Percentiles rank a stretch among this genome's conserved stretches.
Evolutionary conservation across 305 asterid species (phyloP).

Genomic region (Fraxinus floribunda): DNA sequence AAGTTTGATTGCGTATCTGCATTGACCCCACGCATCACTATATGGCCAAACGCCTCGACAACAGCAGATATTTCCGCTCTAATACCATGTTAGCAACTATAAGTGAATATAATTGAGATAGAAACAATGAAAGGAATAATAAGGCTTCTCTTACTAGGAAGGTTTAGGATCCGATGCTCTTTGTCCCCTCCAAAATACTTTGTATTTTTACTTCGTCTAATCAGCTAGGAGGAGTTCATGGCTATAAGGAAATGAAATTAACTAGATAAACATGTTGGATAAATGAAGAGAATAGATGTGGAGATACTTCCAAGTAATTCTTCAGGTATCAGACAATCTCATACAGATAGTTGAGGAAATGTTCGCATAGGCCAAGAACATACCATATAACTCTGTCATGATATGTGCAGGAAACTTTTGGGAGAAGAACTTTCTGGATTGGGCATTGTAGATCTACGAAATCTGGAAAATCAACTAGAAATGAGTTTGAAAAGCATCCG

Average conservation of each 20-base stretch:
- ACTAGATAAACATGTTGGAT: neutral
- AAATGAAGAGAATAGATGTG: neutral
- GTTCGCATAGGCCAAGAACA: neutral
- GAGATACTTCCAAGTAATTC: neutral
- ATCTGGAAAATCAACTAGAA: slow-evolving; percentile 63
- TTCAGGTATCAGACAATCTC: neutral
- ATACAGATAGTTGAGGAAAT: neutral
- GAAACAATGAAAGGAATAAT: neutral
- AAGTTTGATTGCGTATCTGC: neutral
- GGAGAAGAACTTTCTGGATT: slow-evolving; percentile 72
- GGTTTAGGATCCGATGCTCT: neutral
- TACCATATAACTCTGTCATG: slow-evolving; percentile 23
- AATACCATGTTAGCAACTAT: neutral
- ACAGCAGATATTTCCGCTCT: neutral
- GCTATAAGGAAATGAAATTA: neutral
- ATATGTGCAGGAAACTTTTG: slow-evolving; percentile 55
- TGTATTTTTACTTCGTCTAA: neutral
- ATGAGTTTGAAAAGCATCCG: slow-evolving; percentile 61
- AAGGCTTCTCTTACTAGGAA: neutral
- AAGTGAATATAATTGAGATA: neutral
- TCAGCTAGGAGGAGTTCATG: neutral
- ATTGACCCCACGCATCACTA: neutral
- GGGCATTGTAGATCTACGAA: slow-evolving; percentile 50
- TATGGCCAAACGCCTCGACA: neutral
- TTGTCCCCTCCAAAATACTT: neutral